Base-by-base conservation (phyloP, 2,329 filamentous ascomycete genomes). In the Curvularia lunata region DNA sequence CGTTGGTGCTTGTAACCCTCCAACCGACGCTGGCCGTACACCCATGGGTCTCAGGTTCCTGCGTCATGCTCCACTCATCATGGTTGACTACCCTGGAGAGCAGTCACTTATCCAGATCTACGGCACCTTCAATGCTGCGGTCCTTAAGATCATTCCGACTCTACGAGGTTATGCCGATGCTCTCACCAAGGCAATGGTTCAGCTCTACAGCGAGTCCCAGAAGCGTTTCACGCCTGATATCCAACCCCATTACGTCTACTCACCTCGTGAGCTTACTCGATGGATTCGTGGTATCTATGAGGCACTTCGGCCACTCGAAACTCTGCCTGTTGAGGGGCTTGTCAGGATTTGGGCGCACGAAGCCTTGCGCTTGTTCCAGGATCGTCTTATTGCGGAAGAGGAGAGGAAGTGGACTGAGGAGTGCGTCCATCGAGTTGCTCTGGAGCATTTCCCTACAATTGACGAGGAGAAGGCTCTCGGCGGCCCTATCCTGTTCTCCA, bases 11-110 rank as follows among this genome's bases (percentile, higher is more conserved):
- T 99, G 95, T 77, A 99, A 99, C 78, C 96, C 95, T 69, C 95
- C 95, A 0, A 98, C 95, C 0, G 96, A 99, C 79, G 93, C 93
- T 67, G 95, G 95, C 25, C 92, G 95, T 85, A 98, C 95, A 12
- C 90, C 95, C 0, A 88, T 99, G 82, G 95, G 92, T 42, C 88
- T 92, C 48, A 86, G 95, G 68, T 99, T 99, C 86, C 84, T 99
- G 65, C 88, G 96, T 58, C 96, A 99, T 77, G 92, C 95, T 16
- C 95, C 95, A n/a, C 86, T 99, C 53, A 91, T 99, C 78, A 99
- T 99, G 96, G 96, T 99, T 41, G 95, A 99, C 74, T 99, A 99
- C 73, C 95, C 95, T 59, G 95, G 96, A 70, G 92, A 99, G 80
- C 83, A 92, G 42, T 99, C 96, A 3, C 85, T 99, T 37, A 89